phyloP scores from a whole-genome alignment of 139 green algal genomes.

The Coelastrella sp. region DNA sequence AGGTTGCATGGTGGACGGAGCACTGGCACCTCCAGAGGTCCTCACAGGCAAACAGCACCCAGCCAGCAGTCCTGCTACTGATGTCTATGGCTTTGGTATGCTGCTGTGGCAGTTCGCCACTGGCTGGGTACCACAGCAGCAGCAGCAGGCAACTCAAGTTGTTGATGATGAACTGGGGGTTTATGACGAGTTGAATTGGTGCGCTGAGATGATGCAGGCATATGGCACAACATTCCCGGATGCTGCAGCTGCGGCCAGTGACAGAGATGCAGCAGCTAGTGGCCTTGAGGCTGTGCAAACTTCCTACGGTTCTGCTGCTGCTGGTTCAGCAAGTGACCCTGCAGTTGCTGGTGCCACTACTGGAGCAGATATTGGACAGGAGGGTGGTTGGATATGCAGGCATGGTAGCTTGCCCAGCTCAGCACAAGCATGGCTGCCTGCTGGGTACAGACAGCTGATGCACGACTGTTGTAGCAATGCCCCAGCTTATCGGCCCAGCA shows the following conservation, averaged over 20 bases:
- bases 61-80: neutral
- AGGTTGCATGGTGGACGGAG: neutral
- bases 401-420: neutral
- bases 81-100: constrained; percentile 23
- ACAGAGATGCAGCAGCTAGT: neutral
- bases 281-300: too few species aligned
- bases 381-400: neutral
- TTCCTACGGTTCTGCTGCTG: too few species aligned
- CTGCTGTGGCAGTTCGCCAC: constrained; percentile 14
- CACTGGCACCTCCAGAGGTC: neutral
- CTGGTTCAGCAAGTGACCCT: too few species aligned
- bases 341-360: neutral
- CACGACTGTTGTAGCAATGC: neutral
- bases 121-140: constrained; percentile 1
- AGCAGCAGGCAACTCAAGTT: neutral
- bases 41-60: neutral
- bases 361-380: neutral
- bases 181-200: constrained; percentile 5
- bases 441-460: constrained; percentile 4
- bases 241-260: neutral
- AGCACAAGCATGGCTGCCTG: neutral
- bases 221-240: neutral
- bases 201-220: neutral
- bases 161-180: neutral
- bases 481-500: neutral